Evolutionary conservation across 2,329 filamentous ascomycete species (phyloP), one percentile per base, ranked within the genome.

Genomic region (Pseudogymnoascus sp.): DNA sequence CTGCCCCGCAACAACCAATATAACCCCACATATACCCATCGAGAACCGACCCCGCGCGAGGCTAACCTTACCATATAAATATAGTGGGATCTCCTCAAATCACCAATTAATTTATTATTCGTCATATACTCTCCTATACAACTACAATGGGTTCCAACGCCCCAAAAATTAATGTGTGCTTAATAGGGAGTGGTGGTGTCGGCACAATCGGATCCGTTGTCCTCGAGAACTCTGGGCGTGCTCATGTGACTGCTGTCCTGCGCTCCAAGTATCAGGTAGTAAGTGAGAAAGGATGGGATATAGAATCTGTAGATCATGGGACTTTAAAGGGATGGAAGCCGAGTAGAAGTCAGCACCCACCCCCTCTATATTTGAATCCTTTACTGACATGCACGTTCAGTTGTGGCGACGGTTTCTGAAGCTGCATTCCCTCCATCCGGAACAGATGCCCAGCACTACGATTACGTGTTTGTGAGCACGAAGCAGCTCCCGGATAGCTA

Each of bases 401-500:
- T 59, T 59, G 57, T 59, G 15, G 34, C 57, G 10, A 45, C 57
- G 7, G 28, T 59, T 18, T 5, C 38, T 19, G 34, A 41, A 15
- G 57, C 57, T 39, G 37, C 57, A 9, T n/a, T 38, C 18, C 35
- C 55, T 3, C 7, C 33, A 4, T 12, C 33, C 12, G 55, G 55
- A 23, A 28, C 60, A 23, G 63, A 65, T 48, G 45, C 62, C 1
- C 38, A 48, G 9, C 61, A 61, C 23, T 69, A 63, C 52, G 68
- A 70, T 38, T 71, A 67, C 56, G 63, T 69, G 4, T 61, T 71
- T 8, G 67, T 71, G 15, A 65, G 64, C 63, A 71, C 69, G 13
- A 71, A 71, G 60, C 67, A 68, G 10, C 57, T 71, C 18, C 68
- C 69, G n/a, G 68, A 70, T 62, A 58, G 67, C 48, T 58, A 59